Evolutionary conservation across 2,329 filamentous ascomycete species (phyloP).

Genomic region (Fusarium nelsonii): DNA sequence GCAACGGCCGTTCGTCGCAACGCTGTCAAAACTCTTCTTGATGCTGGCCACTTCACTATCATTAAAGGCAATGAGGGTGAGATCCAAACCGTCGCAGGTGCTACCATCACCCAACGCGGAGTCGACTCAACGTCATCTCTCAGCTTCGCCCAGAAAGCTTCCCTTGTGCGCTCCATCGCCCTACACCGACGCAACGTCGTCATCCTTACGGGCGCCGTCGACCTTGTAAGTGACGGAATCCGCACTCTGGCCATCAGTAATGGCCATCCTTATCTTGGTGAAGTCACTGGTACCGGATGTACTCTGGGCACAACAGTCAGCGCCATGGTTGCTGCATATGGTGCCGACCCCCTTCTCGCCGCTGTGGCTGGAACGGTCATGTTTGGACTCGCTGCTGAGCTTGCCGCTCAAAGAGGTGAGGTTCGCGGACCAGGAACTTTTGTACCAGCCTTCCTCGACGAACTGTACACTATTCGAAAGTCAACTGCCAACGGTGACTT

Average conservation of each 20-base stretch:
- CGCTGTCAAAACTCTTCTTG: constrained; percentile 78
- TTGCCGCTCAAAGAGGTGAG: constrained; percentile 70
- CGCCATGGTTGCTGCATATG: constrained; percentile 75
- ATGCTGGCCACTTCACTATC: constrained; percentile 81
- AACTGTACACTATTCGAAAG: constrained; percentile 65
- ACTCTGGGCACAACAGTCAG: constrained; percentile 85
- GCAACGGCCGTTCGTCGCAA: constrained; percentile 80
- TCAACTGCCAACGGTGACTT: constrained; percentile 62
- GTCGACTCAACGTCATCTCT: constrained; percentile 80
- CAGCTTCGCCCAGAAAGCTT: constrained; percentile 65
- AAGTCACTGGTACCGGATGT: constrained; percentile 85
- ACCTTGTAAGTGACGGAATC: constrained; percentile 81
- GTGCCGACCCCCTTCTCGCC: constrained; percentile 76
- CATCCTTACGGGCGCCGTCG: constrained; percentile 83
- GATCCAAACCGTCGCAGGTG: constrained; percentile 78
- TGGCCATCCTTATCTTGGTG: constrained; percentile 77
- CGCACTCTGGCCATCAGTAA: constrained; percentile 78
- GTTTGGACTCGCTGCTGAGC: constrained; percentile 81
- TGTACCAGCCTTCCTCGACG: constrained; percentile 86
- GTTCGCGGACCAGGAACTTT: constrained; percentile 88
- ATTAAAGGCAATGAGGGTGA: constrained; percentile 97
- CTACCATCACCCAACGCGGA: constrained; percentile 73
- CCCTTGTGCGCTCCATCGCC: constrained; percentile 75
- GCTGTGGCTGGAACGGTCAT: constrained; percentile 79
- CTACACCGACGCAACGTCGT: constrained; percentile 73